phyloP scores from a whole-genome alignment of 768 basidiomycete genomes.

The Roridomyces roridus region DNA sequence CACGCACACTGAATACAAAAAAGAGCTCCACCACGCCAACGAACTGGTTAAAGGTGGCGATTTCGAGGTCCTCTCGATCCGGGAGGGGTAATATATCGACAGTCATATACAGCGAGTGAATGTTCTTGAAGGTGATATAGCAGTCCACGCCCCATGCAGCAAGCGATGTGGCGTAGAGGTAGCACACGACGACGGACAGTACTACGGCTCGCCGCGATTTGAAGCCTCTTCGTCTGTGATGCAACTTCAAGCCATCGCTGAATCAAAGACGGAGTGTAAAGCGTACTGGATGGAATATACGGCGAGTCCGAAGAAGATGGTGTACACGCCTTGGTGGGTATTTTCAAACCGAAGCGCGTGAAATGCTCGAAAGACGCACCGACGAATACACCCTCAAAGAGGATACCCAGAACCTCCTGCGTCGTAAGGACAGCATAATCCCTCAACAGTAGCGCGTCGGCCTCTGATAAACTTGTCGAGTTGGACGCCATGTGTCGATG shows the following conservation, averaged over 20 bases:
- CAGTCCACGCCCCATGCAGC: slow-evolving; percentile 5
- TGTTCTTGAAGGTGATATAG: slow-evolving; percentile 2
- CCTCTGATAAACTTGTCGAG: slow-evolving; percentile 6
- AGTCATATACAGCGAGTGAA: slow-evolving; percentile 4
- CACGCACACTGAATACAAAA: slow-evolving; percentile 8
- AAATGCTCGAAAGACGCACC: slow-evolving; percentile 1
- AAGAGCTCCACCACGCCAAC: neutral
- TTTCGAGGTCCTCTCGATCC: slow-evolving; percentile 5
- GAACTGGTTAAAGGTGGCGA: neutral
- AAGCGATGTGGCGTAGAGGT: slow-evolving; percentile 2
- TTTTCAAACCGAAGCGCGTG: neutral
- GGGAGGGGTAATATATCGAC: slow-evolving; percentile 1
- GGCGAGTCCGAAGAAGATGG: slow-evolving; percentile 3
- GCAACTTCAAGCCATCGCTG: neutral
- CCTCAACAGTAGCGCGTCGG: slow-evolving; percentile 2
- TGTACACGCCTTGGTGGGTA: slow-evolving; percentile 2
- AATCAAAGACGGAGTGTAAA: neutral
- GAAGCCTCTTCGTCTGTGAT: slow-evolving; percentile 1
- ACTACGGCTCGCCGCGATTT: neutral
- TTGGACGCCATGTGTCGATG: slow-evolving; percentile 4
- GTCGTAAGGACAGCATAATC: slow-evolving; percentile 3
- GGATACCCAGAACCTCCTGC: slow-evolving; percentile 4
- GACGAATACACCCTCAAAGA: slow-evolving; percentile 4
- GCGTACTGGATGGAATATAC: slow-evolving; percentile 7
- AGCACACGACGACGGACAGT: slow-evolving; percentile 7